phyloP scores from a whole-genome alignment of 2,329 filamentous ascomycete species.

The Aspergillus clavatus region DNA sequence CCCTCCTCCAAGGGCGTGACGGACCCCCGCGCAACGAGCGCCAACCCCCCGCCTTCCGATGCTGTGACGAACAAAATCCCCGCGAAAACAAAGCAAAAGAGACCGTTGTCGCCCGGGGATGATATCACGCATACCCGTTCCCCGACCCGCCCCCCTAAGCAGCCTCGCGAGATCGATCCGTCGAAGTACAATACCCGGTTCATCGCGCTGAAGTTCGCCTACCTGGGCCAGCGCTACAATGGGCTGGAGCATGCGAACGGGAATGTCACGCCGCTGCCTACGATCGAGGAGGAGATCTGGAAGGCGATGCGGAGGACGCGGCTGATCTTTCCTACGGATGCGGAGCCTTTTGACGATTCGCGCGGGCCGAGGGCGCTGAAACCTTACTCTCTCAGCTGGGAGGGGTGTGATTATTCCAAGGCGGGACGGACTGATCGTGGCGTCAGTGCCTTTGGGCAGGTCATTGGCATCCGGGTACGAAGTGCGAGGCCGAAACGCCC shows the following conservation, averaged over 20 bases:
- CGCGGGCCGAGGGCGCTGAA: constrained; percentile 37
- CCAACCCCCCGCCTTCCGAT: neutral
- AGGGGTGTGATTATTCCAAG: constrained; percentile 86
- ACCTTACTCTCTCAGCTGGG: constrained; percentile 62
- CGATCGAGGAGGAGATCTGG: constrained; percentile 91
- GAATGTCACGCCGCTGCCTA: constrained; percentile 64
- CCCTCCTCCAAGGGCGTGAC: constrained; percentile 5
- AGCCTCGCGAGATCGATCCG: constrained; percentile 62
- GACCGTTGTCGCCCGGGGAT: constrained; percentile 16
- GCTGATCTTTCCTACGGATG: constrained; percentile 68
- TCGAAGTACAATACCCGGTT: constrained; percentile 75
- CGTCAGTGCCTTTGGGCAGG: constrained; percentile 95
- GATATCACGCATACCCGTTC: constrained; percentile 22
- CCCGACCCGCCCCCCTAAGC: constrained; percentile 35
- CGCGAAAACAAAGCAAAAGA: constrained; percentile 13
- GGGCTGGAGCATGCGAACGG: constrained; percentile 83
- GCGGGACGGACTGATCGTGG: constrained; percentile 90
- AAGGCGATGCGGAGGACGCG: constrained; percentile 78
- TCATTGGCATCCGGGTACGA: constrained; percentile 75
- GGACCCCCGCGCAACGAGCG: constrained; percentile 2
- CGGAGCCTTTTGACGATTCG: constrained; percentile 36
- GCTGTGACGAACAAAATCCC: constrained; percentile 1
- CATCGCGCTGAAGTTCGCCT: constrained; percentile 89
- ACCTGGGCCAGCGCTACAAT: constrained; percentile 85
- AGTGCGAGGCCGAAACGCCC: constrained; percentile 63